Evolutionary conservation across 192 early-diverging fungal species (phyloP).

Genomic region (Coemansia sp.): DNA sequence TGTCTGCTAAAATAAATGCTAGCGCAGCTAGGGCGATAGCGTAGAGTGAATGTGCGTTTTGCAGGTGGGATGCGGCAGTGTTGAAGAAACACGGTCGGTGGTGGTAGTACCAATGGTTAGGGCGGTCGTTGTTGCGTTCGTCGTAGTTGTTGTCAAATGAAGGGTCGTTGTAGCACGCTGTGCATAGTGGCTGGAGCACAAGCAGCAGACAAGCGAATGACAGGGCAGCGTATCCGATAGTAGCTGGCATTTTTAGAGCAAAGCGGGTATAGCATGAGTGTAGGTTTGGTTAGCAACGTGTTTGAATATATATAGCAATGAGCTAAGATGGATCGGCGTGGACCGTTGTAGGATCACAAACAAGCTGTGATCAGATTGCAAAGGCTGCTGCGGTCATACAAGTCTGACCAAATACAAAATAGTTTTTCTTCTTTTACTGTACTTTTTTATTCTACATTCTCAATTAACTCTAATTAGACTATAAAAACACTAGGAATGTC

Average conservation of each 20-base stretch:
- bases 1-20: background rate
- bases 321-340: too few species aligned
- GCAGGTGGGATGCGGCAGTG: background rate
- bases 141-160: background rate
- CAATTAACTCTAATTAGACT: background rate
- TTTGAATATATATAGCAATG: too few species aligned
- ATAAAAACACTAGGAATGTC: slow-evolving; percentile 29
- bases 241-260: background rate
- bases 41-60: background rate
- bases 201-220: background rate
- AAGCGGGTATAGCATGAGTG: background rate
- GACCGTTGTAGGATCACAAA: too few species aligned
- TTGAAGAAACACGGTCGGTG: background rate
- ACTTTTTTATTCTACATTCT: background rate
- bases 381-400: too few species aligned
- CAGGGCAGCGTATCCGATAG: background rate
- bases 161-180: background rate
- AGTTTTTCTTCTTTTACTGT: background rate
- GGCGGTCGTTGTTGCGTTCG: background rate
- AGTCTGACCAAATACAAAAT: too few species aligned
- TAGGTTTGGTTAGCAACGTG: background rate
- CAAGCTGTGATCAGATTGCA: too few species aligned
- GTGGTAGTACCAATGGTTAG: background rate
- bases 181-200: background rate
- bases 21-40: background rate